A percentile compares a stretch with the other conserved stretches of the same genome.
Conservation (phyloP, 208 protist species). For the Wallacemonas sp. region DNA sequence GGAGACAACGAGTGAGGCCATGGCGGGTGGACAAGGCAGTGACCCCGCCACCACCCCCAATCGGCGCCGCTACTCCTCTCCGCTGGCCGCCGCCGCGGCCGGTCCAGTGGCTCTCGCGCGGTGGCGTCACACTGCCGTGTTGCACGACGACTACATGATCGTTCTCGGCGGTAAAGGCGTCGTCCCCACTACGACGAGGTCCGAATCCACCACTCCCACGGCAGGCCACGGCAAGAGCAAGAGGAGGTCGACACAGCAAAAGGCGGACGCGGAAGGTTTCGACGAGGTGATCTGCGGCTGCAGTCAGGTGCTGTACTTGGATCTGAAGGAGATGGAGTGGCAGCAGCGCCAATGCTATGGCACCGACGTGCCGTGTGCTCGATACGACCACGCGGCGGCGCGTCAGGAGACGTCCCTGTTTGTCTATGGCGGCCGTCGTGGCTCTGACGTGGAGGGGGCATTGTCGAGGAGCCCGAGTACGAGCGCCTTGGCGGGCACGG, state of each 20-base stretch:
- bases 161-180: constrained; percentile 48
- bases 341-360: constrained; percentile 30
- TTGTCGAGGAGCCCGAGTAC: too few relatives aligned
- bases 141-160: constrained; percentile 62
- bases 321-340: constrained; percentile 45
- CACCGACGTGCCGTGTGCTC: constrained; percentile 38
- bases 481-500: too few relatives aligned
- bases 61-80: constrained; percentile 4
- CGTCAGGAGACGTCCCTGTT: constrained; percentile 24
- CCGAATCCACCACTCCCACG: constrained; percentile 12
- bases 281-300: constrained; percentile 36
- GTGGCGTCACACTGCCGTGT: constrained; percentile 60
- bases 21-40: not conserved
- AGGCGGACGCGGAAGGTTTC: not conserved
- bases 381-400: constrained; percentile 58
- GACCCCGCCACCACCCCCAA: not conserved
- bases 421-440: constrained; percentile 41
- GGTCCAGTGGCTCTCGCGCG: constrained; percentile 19
- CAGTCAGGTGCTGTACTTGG: constrained; percentile 45
- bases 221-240: constrained; percentile 12
- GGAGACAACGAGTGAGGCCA: not conserved
- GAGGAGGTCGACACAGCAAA: not conserved
- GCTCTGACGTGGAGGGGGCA: not conserved
- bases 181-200: too few relatives aligned
- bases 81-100: not conserved